These are phyloP conservation scores for Monosporascus sp. DNA, from an alignment of 2,329 filamentous ascomycete species.

Conservation along the genomic window DNA sequence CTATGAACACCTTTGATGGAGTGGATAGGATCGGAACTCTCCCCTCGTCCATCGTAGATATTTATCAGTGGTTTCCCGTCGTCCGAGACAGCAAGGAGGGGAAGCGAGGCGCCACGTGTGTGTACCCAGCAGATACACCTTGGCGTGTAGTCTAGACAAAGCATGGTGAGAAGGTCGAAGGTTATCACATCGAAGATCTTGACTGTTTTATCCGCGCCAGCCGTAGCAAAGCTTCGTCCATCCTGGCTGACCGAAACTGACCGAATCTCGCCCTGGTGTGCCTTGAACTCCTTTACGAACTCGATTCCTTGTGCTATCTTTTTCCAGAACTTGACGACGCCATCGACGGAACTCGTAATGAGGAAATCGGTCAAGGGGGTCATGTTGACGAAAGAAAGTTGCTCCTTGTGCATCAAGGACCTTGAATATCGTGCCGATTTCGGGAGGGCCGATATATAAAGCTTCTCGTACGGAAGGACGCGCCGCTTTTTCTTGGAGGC, in stretches of 20 bases:
- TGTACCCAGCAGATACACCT: constrained; percentile 90
- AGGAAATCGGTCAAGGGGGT: constrained; percentile 92
- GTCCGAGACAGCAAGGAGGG: constrained; percentile 78
- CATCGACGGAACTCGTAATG: constrained; percentile 88
- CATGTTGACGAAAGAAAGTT: constrained; percentile 80
- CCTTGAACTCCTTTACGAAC: constrained; percentile 96
- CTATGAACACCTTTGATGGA: constrained; percentile 76
- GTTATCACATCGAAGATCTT: constrained; percentile 82
- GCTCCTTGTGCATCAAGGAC: constrained; percentile 97
- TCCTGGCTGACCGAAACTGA: constrained; percentile 83
- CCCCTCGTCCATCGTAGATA: constrained; percentile 86
- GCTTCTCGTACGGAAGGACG: constrained; percentile 87
- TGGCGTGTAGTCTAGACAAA: constrained; percentile 70
- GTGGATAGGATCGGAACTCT: constrained; percentile 70
- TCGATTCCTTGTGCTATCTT: constrained; percentile 86
- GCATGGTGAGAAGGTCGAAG: constrained; percentile 79
- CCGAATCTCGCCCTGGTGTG: constrained; percentile 79
- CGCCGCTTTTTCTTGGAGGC: constrained; percentile 86
- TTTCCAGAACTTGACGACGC: constrained; percentile 99
- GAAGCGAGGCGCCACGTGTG: constrained; percentile 77
- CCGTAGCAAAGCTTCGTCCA: constrained; percentile 88
- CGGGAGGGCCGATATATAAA: constrained; percentile 87
- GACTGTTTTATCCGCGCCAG: constrained; percentile 70
- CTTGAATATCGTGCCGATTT: constrained; percentile 80
- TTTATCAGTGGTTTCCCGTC: constrained; percentile 66